These are phyloP conservation scores for Kappamyces sp. DNA, from an alignment of 192 early-diverging fungal species.

Conservation along the genomic window DNA sequence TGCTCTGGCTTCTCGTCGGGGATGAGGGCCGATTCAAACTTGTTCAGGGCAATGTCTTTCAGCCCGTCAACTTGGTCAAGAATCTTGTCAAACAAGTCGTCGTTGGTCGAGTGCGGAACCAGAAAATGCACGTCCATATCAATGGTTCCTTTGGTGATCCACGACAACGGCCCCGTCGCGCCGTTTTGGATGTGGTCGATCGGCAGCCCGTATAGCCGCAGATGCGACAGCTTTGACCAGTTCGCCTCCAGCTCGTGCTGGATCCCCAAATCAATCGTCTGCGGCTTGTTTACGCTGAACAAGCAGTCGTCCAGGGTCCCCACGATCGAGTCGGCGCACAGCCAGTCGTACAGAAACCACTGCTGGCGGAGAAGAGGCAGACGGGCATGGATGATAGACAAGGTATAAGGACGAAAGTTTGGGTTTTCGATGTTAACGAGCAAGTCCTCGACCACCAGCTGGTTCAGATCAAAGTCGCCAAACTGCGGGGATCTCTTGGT, in stretches of 20 bases:
- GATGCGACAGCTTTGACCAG: conserved; percentile 56
- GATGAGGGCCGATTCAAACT: conserved; percentile 33
- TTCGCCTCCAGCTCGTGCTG: conserved; percentile 6
- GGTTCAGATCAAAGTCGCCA: conserved; percentile 80
- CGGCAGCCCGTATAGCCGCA: conserved; percentile 82
- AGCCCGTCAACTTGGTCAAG: conserved; percentile 36
- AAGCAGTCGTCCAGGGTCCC: conserved; percentile 93
- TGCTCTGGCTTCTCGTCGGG: not conserved
- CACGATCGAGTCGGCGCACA: conserved; percentile 81
- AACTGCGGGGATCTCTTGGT: conserved; percentile 56
- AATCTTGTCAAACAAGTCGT: conserved; percentile 40
- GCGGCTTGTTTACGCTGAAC: conserved; percentile 87
- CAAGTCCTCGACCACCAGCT: conserved; percentile 78
- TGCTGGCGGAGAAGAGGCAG: conserved; percentile 80
- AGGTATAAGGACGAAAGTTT: conserved; percentile 77
- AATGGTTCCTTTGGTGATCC: conserved; percentile 86
- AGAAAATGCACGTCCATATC: conserved; percentile 65
- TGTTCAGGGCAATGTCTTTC: conserved; percentile 35
- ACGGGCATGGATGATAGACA: conserved; percentile 82
- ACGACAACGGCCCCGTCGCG: conserved; percentile 80
- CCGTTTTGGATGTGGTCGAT: conserved; percentile 87
- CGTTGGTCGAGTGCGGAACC: conserved; percentile 36
- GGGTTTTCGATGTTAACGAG: conserved; percentile 81
- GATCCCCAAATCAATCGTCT: conserved; percentile 44
- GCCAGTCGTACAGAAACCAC: conserved; percentile 86